Base-by-base conservation (phyloP, 2,329 filamentous ascomycete species). In the Aspergillus viridinutans region DNA sequence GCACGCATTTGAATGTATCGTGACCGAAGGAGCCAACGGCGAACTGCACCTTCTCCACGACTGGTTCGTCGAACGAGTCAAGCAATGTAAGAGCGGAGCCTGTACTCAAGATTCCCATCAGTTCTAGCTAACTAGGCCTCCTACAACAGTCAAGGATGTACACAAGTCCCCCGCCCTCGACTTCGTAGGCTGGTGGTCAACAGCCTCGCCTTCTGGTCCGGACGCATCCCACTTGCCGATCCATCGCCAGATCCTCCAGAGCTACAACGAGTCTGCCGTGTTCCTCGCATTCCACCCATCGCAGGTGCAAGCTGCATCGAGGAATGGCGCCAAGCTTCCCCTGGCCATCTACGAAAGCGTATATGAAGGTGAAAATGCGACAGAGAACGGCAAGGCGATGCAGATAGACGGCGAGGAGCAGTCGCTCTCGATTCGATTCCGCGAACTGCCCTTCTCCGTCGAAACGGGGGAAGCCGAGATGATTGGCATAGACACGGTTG, bases 401-500 rank as follows among this genome's bases (percentile, higher is more conserved):
- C 85, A 87, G 66, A 88, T 93, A 77, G 87, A 90, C 61, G 89
- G 90, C 61, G 80, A 79, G 72, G 69, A 85, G 35, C 72, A 78
- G 1, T 73, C 78, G 2, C 71, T 86, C 25, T 84, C 82, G 52
- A 81, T 94, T 58, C 88, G 85, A 67, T 97, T 97, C 74, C 85
- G 88, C 58, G 89, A 95, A 69, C 76, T 97, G 9, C 85, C 88
- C 1, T 97, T 94, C 73, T 88, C 88, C 0, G 87, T 97, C 1
- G 94, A 97, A 76, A 96, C 92, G 0, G 91, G 90, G 9, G 92
- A 97, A 73, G 92, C 92, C 1, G 94, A 99, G 74, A 97, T 97
- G 92, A 97, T 99, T 63, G 90, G 90, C 64, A 90, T 99, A 68
- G 92, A 97, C 74, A 96, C 92, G 63, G 89, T 99, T 21, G 92